These are phyloP conservation scores for Cyclotella atomus DNA, from an alignment of 108 stramenopile genomes.

Conservation along the genomic window DNA sequence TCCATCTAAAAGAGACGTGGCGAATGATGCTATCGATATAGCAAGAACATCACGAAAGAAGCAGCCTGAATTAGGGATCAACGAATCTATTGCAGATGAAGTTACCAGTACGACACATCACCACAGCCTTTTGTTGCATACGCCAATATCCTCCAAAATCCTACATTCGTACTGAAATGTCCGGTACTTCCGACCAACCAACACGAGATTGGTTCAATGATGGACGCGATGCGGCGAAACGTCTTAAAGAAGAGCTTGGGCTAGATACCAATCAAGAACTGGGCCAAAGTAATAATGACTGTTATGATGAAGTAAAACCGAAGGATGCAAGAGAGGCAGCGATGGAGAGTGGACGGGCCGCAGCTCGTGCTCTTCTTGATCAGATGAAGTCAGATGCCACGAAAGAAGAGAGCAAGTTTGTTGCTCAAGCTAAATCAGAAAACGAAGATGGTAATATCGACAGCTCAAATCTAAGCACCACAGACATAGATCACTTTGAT, in stretches of 20 bases:
- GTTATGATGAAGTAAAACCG: no score
- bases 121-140: no score
- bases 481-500: constrained; percentile 20
- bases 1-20: no score
- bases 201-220: constrained; percentile 33
- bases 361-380: constrained; percentile 28
- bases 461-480: background rate
- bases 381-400: constrained; percentile 7
- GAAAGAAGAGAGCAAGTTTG: background rate
- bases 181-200: no score
- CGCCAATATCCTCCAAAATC: no score
- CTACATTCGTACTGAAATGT: no score
- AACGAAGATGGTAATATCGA: background rate
- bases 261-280: background rate
- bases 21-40: no score
- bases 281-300: no score
- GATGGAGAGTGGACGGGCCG: constrained; percentile 34
- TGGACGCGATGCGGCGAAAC: constrained; percentile 24
- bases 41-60: no score
- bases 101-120: no score
- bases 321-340: background rate
- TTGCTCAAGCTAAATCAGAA: background rate
- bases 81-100: no score
- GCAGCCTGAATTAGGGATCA: no score
- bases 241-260: constrained; percentile 20